Base-by-base conservation (phyloP, 352 stramenopile species). In the Phytopythium kandeliae region DNA sequence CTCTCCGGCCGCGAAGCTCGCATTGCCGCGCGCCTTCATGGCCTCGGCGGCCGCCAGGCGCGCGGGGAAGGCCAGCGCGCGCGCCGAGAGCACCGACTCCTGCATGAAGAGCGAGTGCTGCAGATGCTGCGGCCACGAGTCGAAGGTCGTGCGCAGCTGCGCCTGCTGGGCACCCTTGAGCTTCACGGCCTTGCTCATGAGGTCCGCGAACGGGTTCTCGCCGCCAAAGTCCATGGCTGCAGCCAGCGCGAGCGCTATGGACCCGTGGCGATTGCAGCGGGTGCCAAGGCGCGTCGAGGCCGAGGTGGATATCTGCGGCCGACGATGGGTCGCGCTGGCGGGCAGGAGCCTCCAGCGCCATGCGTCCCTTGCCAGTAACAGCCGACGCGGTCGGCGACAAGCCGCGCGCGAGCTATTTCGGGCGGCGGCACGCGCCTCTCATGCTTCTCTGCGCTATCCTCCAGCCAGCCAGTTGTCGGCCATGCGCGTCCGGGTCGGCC, bases 31-130 rank as follows among this genome's bases (percentile, higher is more conserved):
- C 2, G 48, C 52, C 51, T 94, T 94, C 76, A 94, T 92, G 16
- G 41, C 47, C 34, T 86, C 66, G 0, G 80, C 80, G 22, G 65
- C 62, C n/a, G 58, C 51, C 2, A 91, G 69, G 6, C 80, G 74
- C 45, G 86, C 78, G 4, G 47, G 17, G 55, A 90, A 87, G 16
- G 63, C 25, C 10, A 78, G 67, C 15, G 40, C 24, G 4, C 78
- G 78, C 19, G 76, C 60, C 0, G 55, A 69, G 15, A 67, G 60
- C 15, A 92, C 78, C 0, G 72, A 88, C 25, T 92, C 75, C 46
- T 90, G 74, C 78, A 94, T 91, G 51, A 94, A 94, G 58, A 94
- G 74, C 17, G 83, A 92, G 53, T 92, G 80, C 67, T 94, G 83
- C 34, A 94, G 89, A 56, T 90, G 91, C 55, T 86, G 74, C 31